Conservation (phyloP, 1,284 basidiomycete genomes). For the Cryptococcus sp. region DNA sequence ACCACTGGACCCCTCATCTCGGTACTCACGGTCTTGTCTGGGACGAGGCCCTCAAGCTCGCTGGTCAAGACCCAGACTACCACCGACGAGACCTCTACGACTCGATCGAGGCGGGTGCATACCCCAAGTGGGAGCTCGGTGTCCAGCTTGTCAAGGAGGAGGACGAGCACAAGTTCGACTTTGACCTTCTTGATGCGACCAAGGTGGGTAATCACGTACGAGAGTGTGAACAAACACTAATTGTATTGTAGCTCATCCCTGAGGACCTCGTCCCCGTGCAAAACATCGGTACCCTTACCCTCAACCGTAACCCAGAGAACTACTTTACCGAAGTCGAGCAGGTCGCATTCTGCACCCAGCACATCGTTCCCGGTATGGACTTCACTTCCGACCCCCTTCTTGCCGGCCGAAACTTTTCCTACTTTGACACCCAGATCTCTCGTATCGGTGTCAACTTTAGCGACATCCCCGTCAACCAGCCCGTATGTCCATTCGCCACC, state of each 20-base stretch:
- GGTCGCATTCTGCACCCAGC: conserved; percentile 74
- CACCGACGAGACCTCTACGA: conserved; percentile 76
- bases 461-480: conserved; percentile 74
- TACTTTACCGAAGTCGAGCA: conserved; percentile 83
- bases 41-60: conserved; percentile 81
- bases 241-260: conserved; percentile 61
- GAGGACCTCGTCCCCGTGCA: conserved; percentile 73
- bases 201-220: conserved; percentile 52
- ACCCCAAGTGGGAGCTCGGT: conserved; percentile 72
- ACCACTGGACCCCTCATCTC: conserved; percentile 75
- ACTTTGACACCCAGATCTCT: conserved; percentile 75
- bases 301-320: conserved; percentile 63
- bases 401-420: conserved; percentile 81
- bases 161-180: conserved; percentile 65
- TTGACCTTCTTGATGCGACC: conserved; percentile 72
- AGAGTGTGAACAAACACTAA: background rate
- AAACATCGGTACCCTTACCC: conserved; percentile 70
- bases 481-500: conserved; percentile 75
- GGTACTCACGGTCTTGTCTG: conserved; percentile 75
- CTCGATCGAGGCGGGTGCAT: conserved; percentile 68
- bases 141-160: conserved; percentile 76
- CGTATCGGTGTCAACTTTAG: conserved; percentile 65
- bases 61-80: conserved; percentile 69
- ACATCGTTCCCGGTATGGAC: conserved; percentile 77
- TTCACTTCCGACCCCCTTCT: conserved; percentile 78